A percentile compares a stretch with the other conserved stretches of the same genome.
These are phyloP conservation scores for Emydomyces testavorans DNA, from an alignment of 2,329 filamentous ascomycete genomes.

Conservation along the genomic window DNA sequence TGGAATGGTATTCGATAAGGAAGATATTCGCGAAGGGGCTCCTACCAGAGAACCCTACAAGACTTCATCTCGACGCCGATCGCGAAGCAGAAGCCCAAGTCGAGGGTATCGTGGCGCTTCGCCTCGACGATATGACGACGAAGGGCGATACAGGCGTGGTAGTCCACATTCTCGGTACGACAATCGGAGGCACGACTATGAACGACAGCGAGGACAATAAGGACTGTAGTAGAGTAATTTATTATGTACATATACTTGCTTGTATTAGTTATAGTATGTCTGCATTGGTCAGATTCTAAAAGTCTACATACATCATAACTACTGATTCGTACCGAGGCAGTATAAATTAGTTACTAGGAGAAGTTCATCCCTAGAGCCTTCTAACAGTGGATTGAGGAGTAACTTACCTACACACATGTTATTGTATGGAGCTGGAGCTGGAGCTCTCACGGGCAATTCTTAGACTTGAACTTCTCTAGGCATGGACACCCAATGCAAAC, in stretches of 20 bases:
- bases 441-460: too few relatives aligned
- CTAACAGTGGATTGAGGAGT: too few relatives aligned
- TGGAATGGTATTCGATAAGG: slow-evolving; percentile 69
- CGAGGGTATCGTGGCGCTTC: slow-evolving; percentile 20
- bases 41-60: slow-evolving; percentile 16
- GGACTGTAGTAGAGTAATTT: neutral
- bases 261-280: slow-evolving; percentile 5
- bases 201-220: slow-evolving; percentile 10
- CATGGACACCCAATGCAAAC: neutral
- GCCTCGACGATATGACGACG: slow-evolving; percentile 26
- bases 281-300: neutral
- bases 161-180: slow-evolving; percentile 19
- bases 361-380: too few relatives aligned
- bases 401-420: too few relatives aligned
- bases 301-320: neutral
- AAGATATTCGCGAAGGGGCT: slow-evolving; percentile 47
- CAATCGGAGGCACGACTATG: slow-evolving; percentile 3
- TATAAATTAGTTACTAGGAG: neutral
- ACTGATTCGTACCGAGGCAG: neutral
- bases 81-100: slow-evolving; percentile 39
- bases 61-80: slow-evolving; percentile 16
- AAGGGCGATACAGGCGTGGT: slow-evolving; percentile 17
- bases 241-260: neutral
- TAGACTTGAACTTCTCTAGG: too few relatives aligned
- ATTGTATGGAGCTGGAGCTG: too few relatives aligned